Conservation (phyloP, 2,329 filamentous ascomycete species). For the Apiospora marii region DNA sequence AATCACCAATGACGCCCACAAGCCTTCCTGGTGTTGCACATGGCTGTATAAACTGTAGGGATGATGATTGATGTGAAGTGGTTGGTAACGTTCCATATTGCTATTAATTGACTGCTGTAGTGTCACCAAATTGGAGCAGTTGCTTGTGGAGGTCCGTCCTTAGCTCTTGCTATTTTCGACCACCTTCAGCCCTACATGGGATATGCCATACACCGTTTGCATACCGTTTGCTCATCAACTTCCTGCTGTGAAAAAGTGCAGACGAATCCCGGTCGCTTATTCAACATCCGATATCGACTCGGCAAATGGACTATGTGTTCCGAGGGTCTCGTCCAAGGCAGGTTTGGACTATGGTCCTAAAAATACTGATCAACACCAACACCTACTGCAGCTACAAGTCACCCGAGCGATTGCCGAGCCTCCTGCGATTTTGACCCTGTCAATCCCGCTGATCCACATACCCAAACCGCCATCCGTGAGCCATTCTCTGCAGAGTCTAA, state of each 20-base stretch:
- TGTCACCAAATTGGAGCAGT: not conserved
- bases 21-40: not conserved
- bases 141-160: not conserved
- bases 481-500: not conserved
- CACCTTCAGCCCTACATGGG: not conserved
- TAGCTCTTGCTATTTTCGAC: not conserved
- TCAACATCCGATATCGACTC: not conserved
- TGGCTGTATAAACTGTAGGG: not conserved
- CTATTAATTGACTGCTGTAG: not conserved
- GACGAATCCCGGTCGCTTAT: not conserved
- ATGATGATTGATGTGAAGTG: not conserved
- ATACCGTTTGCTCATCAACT: not conserved
- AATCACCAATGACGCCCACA: not conserved
- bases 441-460: constrained; percentile 1
- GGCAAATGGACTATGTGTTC: not conserved
- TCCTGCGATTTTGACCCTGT: not conserved
- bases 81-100: not conserved
- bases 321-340: not conserved
- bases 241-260: not conserved
- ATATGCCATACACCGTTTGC: not conserved
- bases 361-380: not conserved
- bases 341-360: not conserved
- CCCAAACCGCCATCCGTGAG: not conserved
- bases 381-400: not conserved
- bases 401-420: not conserved